Conservation (phyloP, 352 stramenopile genomes). For the Phytophthora litchii region DNA sequence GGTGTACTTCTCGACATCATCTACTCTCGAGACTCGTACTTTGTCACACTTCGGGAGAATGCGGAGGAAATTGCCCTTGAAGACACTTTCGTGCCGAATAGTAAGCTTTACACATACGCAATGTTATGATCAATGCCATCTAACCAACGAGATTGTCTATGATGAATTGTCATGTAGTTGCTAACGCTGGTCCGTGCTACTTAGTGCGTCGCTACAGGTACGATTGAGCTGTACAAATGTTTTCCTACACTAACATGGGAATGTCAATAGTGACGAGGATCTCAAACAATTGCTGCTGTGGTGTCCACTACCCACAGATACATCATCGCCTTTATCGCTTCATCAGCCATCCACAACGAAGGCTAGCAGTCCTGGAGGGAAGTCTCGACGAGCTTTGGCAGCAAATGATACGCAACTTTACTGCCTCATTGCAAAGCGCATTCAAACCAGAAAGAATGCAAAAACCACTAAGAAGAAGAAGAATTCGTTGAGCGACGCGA, state of each 20-base stretch:
- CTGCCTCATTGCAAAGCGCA: constrained; percentile 38
- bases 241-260: no score
- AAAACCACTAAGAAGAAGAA: constrained; percentile 10
- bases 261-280: constrained; percentile 67
- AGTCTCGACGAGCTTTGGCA: constrained; percentile 28
- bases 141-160: no score
- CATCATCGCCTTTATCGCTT: constrained; percentile 7
- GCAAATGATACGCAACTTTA: constrained; percentile 74
- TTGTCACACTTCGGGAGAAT: constrained; percentile 58
- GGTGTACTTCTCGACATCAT: constrained; percentile 67
- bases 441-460: constrained; percentile 2
- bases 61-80: constrained; percentile 57
- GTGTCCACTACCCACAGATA: constrained; percentile 47
- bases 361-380: neutral
- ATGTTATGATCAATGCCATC: neutral
- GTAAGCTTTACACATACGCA: constrained; percentile 23
- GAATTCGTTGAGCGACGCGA: constrained; percentile 4
- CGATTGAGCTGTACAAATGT: neutral
- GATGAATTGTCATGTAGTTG: constrained; percentile 41
- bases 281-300: constrained; percentile 68
- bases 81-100: constrained; percentile 65
- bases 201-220: constrained; percentile 59
- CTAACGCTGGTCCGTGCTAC: constrained; percentile 57
- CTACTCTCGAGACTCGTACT: constrained; percentile 70
- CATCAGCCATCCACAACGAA: constrained; percentile 13